These are phyloP conservation scores for Dentipellis sp. DNA, from an alignment of 768 basidiomycete species.

Conservation along the genomic window DNA sequence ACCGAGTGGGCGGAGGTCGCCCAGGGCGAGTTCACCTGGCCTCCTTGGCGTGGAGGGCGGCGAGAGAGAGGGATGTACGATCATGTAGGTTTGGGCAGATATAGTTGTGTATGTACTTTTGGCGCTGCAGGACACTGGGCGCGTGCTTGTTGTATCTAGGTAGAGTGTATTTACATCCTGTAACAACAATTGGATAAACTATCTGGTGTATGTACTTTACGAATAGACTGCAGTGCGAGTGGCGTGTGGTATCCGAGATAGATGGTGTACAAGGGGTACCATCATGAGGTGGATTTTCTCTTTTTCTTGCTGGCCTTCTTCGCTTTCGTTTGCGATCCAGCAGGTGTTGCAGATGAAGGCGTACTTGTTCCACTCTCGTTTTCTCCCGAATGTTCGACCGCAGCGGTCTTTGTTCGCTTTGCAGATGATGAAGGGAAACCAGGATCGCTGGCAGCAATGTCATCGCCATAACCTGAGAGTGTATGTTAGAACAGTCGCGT, in stretches of 20 bases:
- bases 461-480: constrained; percentile 24
- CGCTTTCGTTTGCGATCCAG: not conserved
- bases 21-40: constrained; percentile 43
- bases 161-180: no score
- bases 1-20: constrained; percentile 37
- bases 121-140: not conserved
- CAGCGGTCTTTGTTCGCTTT: not conserved
- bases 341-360: not conserved
- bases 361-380: constrained; percentile 1
- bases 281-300: no score
- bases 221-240: no score
- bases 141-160: not conserved
- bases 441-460: not conserved
- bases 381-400: not conserved
- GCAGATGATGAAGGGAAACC: no score
- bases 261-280: no score
- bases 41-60: constrained; percentile 24
- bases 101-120: not conserved
- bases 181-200: no score
- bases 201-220: no score
- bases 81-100: constrained; percentile 41
- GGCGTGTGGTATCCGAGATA: no score
- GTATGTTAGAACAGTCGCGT: not conserved
- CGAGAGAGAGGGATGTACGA: constrained; percentile 53
- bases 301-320: not conserved